A percentile compares a stretch with the other conserved stretches of the same genome.
phyloP scores from a whole-genome alignment of 495 filamentous ascomycete genomes.

The Penicillium odoratum region DNA sequence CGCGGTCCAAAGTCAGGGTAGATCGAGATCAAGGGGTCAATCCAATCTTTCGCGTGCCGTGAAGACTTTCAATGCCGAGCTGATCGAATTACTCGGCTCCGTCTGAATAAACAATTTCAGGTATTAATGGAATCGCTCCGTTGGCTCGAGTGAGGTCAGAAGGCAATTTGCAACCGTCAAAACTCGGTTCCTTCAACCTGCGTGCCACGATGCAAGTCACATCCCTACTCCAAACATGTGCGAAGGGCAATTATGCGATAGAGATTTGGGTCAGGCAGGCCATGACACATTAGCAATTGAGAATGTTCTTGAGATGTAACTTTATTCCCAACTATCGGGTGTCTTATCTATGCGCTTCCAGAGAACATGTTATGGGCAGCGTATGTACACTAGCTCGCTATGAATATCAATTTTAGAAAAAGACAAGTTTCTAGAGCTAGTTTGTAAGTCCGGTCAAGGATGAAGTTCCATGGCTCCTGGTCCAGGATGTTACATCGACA shows the following conservation, averaged over 20 bases:
- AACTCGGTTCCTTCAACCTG: background rate
- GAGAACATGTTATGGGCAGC: background rate
- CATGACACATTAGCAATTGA: background rate
- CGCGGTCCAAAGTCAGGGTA: background rate
- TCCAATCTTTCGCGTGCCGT: background rate
- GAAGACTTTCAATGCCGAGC: background rate
- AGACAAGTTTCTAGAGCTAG: background rate
- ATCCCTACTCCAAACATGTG: background rate
- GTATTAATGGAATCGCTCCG: no score
- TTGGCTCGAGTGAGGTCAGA: no score
- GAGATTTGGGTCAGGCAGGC: background rate
- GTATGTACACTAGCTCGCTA: background rate
- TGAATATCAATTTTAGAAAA: background rate
- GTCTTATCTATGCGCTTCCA: background rate
- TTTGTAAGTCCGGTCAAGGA: background rate
- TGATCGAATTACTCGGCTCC: background rate
- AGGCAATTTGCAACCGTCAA: no score
- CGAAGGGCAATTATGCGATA: background rate
- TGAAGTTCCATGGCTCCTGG: background rate
- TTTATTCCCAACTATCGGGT: background rate
- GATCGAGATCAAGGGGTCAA: background rate
- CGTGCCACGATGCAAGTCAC: background rate
- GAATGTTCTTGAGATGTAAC: background rate
- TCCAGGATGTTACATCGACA: background rate
- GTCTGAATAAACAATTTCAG: background rate